A percentile compares a stretch with the other conserved stretches of the same genome.
phyloP scores from a whole-genome alignment of 352 stramenopile species.

The Phytophthora citrophthora region DNA sequence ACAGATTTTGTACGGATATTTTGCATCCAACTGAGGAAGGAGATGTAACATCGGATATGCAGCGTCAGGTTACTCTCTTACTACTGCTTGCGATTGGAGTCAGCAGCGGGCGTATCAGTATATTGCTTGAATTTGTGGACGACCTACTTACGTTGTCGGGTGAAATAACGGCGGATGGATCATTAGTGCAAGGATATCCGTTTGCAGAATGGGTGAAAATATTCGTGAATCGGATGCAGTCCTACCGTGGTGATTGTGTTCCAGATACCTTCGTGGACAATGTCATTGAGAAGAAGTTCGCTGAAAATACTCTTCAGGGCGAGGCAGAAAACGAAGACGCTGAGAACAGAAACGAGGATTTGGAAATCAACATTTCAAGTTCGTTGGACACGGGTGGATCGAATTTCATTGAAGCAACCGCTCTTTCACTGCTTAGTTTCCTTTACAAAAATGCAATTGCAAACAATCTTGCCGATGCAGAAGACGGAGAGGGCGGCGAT shows the following conservation, averaged over 20 bases:
- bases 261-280: slow-evolving; percentile 58
- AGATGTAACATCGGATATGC: slow-evolving; percentile 6
- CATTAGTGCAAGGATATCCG: slow-evolving; percentile 26
- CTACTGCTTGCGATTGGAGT: slow-evolving; percentile 64
- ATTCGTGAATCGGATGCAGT: slow-evolving; percentile 54
- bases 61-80: slow-evolving; percentile 49
- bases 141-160: slow-evolving; percentile 24
- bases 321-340: slow-evolving; percentile 10
- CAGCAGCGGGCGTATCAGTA: slow-evolving; percentile 51
- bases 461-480: slow-evolving; percentile 7
- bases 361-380: slow-evolving; percentile 11
- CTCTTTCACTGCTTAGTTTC: slow-evolving; percentile 41
- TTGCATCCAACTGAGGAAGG: slow-evolving; percentile 23
- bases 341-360: slow-evolving; percentile 3
- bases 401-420: slow-evolving; percentile 19
- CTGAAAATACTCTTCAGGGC: slow-evolving; percentile 48
- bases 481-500: slow-evolving; percentile 1
- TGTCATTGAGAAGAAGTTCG: slow-evolving; percentile 50
- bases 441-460: slow-evolving; percentile 49
- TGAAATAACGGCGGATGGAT: background rate
- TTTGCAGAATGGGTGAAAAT: slow-evolving; percentile 49
- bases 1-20: slow-evolving; percentile 56
- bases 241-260: slow-evolving; percentile 60
- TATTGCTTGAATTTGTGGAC: slow-evolving; percentile 64
- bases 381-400: slow-evolving; percentile 56